Evolutionary conservation across 257 asterid species (phyloP), one percentile per base, ranked within the genome.

Genomic region (Lycium barbarum): DNA sequence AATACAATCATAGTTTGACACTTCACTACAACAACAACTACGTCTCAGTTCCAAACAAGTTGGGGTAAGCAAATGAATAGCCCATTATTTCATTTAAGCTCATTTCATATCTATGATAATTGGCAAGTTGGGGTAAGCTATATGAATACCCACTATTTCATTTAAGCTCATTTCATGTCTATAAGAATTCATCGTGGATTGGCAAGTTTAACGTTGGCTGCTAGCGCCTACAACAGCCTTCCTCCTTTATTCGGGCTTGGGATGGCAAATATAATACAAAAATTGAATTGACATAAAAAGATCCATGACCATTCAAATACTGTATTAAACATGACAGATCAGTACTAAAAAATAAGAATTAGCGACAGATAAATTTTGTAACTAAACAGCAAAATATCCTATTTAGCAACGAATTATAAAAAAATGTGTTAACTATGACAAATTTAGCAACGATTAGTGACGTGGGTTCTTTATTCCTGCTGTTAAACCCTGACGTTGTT

Each of bases 381-480:
- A 6, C 45, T 40, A 40, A 40, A 40, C 45, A 40, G 45, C 4
- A 40, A 40, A 40, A 40, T 40, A n/a, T n/a, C 45, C 45, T 4
- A 6, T 2, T 40, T 40, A 40, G 45, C 45, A 6, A 40, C 45
- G 3, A 40, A 40, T 6, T 40, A 40, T 40, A 4, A 40, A 40
- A 40, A 6, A 40, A 40, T 40, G 3, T 18, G 17, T 6, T 38
- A 38, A 5, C 43, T 38, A 38, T 5, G n/a, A n/a, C n/a, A n/a
- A n/a, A 38, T 38, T 38, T 38, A 38, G 43, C 43, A 5, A 38
- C 4, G 43, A 38, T 38, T 38, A 38, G 43, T 5, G 4, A 38
- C 43, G 43, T 84, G 3, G 96, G 95, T 11, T 91, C 92, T 87
- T 91, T 96, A 87, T 79, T 94, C 86, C 90, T 90, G 78, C 87